Evolutionary conservation across 352 stramenopile genomes (phyloP).

Genomic region (Hyaloperonospora arabidopsidis): DNA sequence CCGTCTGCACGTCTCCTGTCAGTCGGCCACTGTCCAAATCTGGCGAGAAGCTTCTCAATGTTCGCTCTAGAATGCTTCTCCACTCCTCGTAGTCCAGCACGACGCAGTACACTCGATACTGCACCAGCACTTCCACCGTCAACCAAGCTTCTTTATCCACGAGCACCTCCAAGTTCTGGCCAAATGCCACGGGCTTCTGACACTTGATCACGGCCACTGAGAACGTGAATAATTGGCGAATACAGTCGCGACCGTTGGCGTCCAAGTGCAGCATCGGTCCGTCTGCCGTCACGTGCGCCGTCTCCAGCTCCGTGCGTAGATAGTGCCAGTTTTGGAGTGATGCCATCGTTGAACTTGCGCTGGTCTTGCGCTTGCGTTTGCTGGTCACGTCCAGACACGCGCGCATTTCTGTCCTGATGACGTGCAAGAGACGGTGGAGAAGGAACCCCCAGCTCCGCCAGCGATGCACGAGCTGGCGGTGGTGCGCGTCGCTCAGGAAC

Average conservation of each 20-base stretch:
- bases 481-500: slow-evolving; percentile 45
- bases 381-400: slow-evolving; percentile 25
- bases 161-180: slow-evolving; percentile 25
- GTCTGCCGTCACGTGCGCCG: slow-evolving; percentile 38
- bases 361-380: slow-evolving; percentile 25
- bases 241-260: slow-evolving; percentile 53
- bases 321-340: slow-evolving; percentile 51
- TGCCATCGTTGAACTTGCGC: slow-evolving; percentile 28
- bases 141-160: slow-evolving; percentile 72
- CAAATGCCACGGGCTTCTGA: slow-evolving; percentile 16
- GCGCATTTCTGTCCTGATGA: slow-evolving; percentile 43
- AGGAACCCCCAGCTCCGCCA: slow-evolving; percentile 67
- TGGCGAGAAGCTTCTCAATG: slow-evolving; percentile 40
- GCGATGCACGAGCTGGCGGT: slow-evolving; percentile 52
- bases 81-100: slow-evolving; percentile 46
- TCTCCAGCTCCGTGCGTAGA: slow-evolving; percentile 51
- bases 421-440: slow-evolving; percentile 39
- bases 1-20: slow-evolving; percentile 16
- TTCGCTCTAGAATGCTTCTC: slow-evolving; percentile 49
- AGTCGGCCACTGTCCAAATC: slow-evolving; percentile 5
- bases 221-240: slow-evolving; percentile 54
- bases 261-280: slow-evolving; percentile 62
- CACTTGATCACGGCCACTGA: slow-evolving; percentile 41
- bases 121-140: slow-evolving; percentile 43
- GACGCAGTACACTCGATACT: slow-evolving; percentile 62